Percentiles rank a stretch among this genome's conserved stretches.
These are phyloP conservation scores for Hypoxylon sp. DNA, from an alignment of 2,329 filamentous ascomycete genomes.

Conservation along the genomic window DNA sequence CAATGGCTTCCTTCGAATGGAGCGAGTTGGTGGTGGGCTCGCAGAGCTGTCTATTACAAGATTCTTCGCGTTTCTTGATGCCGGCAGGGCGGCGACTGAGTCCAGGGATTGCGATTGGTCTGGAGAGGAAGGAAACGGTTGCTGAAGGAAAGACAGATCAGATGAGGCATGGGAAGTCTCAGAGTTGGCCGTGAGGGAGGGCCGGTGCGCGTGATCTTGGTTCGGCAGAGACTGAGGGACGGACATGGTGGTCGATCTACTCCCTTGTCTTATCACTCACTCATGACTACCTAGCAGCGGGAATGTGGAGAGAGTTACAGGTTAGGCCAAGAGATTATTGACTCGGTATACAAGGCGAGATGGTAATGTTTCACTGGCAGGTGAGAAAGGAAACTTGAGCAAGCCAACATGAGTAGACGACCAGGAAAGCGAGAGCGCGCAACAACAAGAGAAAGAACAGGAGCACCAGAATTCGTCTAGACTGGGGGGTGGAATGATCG, in stretches of 20 bases:
- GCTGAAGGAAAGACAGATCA: conserved; percentile 51
- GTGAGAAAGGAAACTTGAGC: conserved; percentile 40
- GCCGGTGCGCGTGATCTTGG: conserved; percentile 39
- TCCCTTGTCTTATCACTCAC: conserved; percentile 45
- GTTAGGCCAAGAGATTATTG: conserved; percentile 42
- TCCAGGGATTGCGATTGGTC: conserved; percentile 51
- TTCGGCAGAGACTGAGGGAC: conserved; percentile 31
- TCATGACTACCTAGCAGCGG: conserved; percentile 35
- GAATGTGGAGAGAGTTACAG: conserved; percentile 44
- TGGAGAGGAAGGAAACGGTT: conserved; percentile 47
- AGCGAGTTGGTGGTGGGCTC: conserved; percentile 46
- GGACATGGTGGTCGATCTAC: conserved; percentile 45
- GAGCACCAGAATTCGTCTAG: conserved; percentile 32
- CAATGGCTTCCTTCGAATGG: conserved; percentile 73
- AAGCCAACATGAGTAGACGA: conserved; percentile 31
- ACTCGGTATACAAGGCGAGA: conserved; percentile 36
- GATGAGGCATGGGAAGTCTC: conserved; percentile 60
- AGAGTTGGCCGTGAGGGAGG: conserved; percentile 53
- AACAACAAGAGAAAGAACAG: conserved; percentile 33
- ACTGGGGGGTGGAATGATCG: conserved; percentile 32
- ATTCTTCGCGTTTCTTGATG: conserved; percentile 53
- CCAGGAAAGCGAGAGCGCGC: conserved; percentile 30
- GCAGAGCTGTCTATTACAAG: conserved; percentile 50
- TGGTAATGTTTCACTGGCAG: conserved; percentile 46
- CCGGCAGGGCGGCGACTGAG: conserved; percentile 51